Percentiles rank a stretch among this genome's conserved stretches.
Evolutionary conservation across 1,284 basidiomycete species (phyloP).

Genomic region (Sporisorium scitamineum): DNA sequence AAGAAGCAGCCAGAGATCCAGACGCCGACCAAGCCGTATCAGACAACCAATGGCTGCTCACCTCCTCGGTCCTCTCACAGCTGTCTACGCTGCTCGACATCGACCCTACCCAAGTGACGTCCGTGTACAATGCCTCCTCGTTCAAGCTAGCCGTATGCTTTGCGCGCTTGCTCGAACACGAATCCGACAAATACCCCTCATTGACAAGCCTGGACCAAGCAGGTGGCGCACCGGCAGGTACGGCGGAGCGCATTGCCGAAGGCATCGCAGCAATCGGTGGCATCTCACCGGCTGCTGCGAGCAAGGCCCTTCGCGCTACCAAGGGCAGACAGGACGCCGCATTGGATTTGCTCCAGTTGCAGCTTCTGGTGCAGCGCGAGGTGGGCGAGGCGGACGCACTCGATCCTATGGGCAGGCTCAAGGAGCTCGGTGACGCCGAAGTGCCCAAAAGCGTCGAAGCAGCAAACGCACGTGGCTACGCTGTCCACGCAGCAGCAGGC

Average conservation of each 20-base stretch:
- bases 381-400: slow-evolving; percentile 53
- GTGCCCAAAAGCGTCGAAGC: slow-evolving; percentile 38
- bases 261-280: slow-evolving; percentile 47
- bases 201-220: slow-evolving; percentile 38
- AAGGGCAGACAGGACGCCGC: slow-evolving; percentile 62
- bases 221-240: slow-evolving; percentile 37
- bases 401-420: slow-evolving; percentile 54
- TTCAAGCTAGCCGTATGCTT: slow-evolving; percentile 59
- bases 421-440: slow-evolving; percentile 27
- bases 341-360: slow-evolving; percentile 62
- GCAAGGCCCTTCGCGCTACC: slow-evolving; percentile 55
- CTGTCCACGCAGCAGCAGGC: slow-evolving; percentile 17
- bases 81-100: slow-evolving; percentile 58
- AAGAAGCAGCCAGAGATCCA: slow-evolving; percentile 32
- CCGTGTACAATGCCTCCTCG: slow-evolving; percentile 53
- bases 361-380: slow-evolving; percentile 44
- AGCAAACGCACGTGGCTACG: slow-evolving; percentile 15
- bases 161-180: slow-evolving; percentile 48
- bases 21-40: slow-evolving; percentile 43
- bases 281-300: slow-evolving; percentile 14
- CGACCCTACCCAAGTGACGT: slow-evolving; percentile 39
- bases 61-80: slow-evolving; percentile 63
- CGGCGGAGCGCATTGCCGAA: slow-evolving; percentile 39
- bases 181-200: slow-evolving; percentile 39
- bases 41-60: slow-evolving; percentile 66